Conservation (phyloP, 129 eudicot species). For the Kitagawia praeruptora region DNA sequence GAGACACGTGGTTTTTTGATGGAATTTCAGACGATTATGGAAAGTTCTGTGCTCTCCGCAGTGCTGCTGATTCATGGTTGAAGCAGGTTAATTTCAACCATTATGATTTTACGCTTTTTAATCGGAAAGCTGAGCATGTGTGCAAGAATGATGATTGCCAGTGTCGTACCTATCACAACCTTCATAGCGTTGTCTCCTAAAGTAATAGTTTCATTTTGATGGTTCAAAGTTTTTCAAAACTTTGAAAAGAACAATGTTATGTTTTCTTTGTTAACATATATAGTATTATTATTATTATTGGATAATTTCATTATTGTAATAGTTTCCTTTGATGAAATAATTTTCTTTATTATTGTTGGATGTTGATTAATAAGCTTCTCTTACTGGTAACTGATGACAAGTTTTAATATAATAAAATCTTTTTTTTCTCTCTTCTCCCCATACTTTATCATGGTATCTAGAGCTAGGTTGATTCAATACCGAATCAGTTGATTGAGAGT, state of each 20-base stretch:
- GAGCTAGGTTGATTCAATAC: too few species aligned
- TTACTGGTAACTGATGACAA: too few species aligned
- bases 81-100: conserved; percentile 27
- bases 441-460: too few species aligned
- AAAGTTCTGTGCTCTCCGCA: conserved; percentile 12
- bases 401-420: too few species aligned
- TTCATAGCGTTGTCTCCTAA: not conserved
- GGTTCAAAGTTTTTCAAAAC: too few species aligned
- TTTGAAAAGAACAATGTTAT: not conserved
- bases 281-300: too few species aligned
- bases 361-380: too few species aligned
- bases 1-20: conserved; percentile 18
- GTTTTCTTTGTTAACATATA: not conserved
- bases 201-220: not conserved
- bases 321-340: too few species aligned
- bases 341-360: too few species aligned
- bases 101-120: conserved; percentile 24
- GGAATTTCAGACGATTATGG: conserved; percentile 2
- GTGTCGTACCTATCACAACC: not conserved
- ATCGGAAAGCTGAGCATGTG: not conserved
- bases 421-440: too few species aligned
- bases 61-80: conserved; percentile 37
- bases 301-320: too few species aligned
- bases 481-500: too few species aligned
- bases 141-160: not conserved